Evolutionary conservation across 208 protist species (phyloP).

Genomic region (Leishmania major): DNA sequence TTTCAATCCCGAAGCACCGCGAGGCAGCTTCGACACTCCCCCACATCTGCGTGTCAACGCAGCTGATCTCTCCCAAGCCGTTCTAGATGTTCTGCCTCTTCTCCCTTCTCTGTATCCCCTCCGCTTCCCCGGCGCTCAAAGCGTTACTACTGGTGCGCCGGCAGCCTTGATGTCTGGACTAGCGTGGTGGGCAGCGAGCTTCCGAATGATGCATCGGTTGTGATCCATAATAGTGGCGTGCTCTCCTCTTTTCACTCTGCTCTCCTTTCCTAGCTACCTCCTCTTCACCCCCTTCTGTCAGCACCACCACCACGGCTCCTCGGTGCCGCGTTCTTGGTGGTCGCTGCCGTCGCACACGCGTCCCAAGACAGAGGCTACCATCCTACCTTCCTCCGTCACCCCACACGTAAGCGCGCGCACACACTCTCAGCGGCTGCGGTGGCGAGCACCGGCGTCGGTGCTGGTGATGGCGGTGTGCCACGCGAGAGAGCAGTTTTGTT

Average conservation of each 20-base stretch:
- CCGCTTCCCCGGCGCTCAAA: not conserved
- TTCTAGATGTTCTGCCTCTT: not conserved
- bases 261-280: not conserved
- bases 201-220: not conserved
- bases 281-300: not conserved
- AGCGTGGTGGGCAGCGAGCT: not conserved
- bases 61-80: conserved; percentile 27
- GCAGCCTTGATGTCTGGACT: not conserved
- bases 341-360: not conserved
- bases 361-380: not conserved
- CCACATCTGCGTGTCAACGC: conserved; percentile 23
- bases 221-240: not conserved
- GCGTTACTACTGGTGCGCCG: not conserved
- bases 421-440: not conserved
- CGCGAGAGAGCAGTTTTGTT: not conserved
- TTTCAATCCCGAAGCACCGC: conserved; percentile 28
- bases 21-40: conserved; percentile 10
- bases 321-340: not conserved
- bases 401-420: not conserved
- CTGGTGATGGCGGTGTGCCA: not conserved
- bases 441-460: not conserved
- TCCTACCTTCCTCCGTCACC: not conserved
- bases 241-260: not conserved
- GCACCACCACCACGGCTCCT: not conserved
- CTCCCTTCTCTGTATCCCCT: not conserved